phyloP scores from a whole-genome alignment of 495 filamentous ascomycete genomes.

The Penicillium malachiteum region DNA sequence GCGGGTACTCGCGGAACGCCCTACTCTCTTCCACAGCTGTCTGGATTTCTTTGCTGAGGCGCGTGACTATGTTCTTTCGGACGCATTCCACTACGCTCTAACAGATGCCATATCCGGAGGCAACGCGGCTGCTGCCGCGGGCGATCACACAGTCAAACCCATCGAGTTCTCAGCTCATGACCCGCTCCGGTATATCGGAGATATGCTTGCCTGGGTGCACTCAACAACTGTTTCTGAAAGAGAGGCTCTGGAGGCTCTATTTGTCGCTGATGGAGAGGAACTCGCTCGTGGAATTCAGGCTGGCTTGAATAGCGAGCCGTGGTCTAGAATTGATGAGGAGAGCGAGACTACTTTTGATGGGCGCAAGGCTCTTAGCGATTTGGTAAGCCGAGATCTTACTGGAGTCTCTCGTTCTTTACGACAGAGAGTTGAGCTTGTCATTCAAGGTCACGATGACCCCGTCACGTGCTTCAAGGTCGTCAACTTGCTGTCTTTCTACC shows the following conservation, averaged over 20 bases:
- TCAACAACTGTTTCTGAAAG: conserved; percentile 90
- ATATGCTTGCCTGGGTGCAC: conserved; percentile 98
- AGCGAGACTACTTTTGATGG: conserved; percentile 73
- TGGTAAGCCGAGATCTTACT: conserved; percentile 82
- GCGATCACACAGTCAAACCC: conserved; percentile 67
- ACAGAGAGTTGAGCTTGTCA: conserved; percentile 84
- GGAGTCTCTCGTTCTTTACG: conserved; percentile 74
- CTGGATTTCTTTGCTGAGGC: conserved; percentile 93
- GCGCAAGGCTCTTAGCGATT: conserved; percentile 75
- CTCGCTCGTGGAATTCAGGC: conserved; percentile 82
- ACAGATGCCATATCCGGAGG: conserved; percentile 64
- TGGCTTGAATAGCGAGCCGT: conserved; percentile 82
- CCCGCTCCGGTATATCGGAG: conserved; percentile 86
- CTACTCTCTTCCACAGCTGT: conserved; percentile 88
- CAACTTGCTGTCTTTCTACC: conserved; percentile 88
- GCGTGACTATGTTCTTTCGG: conserved; percentile 79
- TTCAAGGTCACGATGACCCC: conserved; percentile 88
- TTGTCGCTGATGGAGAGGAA: conserved; percentile 89
- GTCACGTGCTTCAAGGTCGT: conserved; percentile 86
- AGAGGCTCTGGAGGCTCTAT: conserved; percentile 87
- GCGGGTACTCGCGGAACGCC: conserved; percentile 84
- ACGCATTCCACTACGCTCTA: conserved; percentile 87
- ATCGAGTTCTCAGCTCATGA: conserved; percentile 95
- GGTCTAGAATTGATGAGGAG: conserved; percentile 63
- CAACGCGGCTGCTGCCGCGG: conserved; percentile 17